Evolutionary conservation across 2,329 filamentous ascomycete species (phyloP), one percentile per base, ranked within the genome.

Genomic region (Chrysoporthe austroafricana): DNA sequence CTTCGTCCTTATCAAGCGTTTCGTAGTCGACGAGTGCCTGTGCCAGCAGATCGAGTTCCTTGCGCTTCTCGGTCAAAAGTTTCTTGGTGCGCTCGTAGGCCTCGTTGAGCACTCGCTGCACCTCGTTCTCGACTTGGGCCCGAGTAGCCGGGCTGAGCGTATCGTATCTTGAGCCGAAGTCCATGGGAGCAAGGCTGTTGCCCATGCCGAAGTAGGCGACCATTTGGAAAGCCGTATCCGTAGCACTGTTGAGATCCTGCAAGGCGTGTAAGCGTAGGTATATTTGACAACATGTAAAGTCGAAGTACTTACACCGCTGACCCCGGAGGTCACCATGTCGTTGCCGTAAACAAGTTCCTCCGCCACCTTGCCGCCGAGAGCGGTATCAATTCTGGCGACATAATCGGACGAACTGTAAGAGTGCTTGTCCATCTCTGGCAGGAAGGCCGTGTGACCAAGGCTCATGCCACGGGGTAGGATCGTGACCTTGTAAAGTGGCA

Each of bases 1-100:
- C 96, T 79, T 99, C 96, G 3, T 91, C 89, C 78, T 91, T 92
- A 77, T 91, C 91, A 63, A 99, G 82, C 0, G 94, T 97, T 83
- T 99, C 96, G 78, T 97, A 98, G 79, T 97, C 90, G 44, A 99
- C 89, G 11, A 99, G 85, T 6, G 94, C 96, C 75, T 94, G 90
- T 39, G 96, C 95, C 11, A 99, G 83, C 13, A 93, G 83, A 74
- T 99, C 95, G 8, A 99, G 86, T 78, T 97, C 95, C 68, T 91
- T 90, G 66, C 94, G 88, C 77, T 91, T 93, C 46, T 88, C 86
- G 1, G 85, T 87, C 59, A 99, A 81, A 4, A 98, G 84, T 59
- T 86, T 86, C 58, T 84, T 81, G 54, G 94, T 93, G 46, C 94
- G 91, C 66, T 87, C 83, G 70, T 93, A 91, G 18, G 91, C 92